These are phyloP conservation scores for Phytophthora pisi DNA, from an alignment of 352 stramenopile species.

Conservation along the genomic window DNA sequence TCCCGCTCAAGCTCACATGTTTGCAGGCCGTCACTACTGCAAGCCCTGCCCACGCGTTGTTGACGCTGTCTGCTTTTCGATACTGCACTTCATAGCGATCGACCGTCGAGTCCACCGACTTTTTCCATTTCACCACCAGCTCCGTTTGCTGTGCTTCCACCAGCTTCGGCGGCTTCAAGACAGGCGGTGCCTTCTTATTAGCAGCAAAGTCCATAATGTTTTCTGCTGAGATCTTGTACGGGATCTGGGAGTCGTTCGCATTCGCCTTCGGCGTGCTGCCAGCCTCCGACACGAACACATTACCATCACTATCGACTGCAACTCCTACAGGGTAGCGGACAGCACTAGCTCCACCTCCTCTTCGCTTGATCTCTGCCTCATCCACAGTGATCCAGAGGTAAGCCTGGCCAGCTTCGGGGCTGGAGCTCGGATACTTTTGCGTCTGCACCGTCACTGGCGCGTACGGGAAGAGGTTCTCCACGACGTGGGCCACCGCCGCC, in stretches of 20 bases:
- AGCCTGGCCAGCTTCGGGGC: conserved; percentile 60
- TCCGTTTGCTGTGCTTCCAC: conserved; percentile 57
- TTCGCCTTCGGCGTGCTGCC: conserved; percentile 27
- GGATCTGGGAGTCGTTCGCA: conserved; percentile 20
- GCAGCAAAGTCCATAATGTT: conserved; percentile 66
- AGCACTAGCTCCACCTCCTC: conserved; percentile 42
- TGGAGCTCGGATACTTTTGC: conserved; percentile 65
- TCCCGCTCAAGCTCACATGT: conserved; percentile 44
- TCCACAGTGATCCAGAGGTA: conserved; percentile 84
- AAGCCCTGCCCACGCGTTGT: conserved; percentile 58
- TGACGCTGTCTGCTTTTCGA: conserved; percentile 47
- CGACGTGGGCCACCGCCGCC: conserved; percentile 61
- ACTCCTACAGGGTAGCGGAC: conserved; percentile 73
- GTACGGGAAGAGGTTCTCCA: conserved; percentile 83
- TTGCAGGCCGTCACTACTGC: conserved; percentile 42
- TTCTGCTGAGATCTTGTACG: conserved; percentile 62
- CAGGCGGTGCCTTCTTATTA: conserved; percentile 42
- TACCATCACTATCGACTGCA: conserved; percentile 68
- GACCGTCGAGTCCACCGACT: conserved; percentile 60
- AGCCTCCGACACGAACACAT: conserved; percentile 73
- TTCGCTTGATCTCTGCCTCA: conserved; percentile 65
- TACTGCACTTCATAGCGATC: conserved; percentile 83
- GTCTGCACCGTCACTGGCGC: conserved; percentile 75
- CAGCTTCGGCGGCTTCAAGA: conserved; percentile 46
- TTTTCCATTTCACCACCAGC: conserved; percentile 66